Base-by-base conservation (phyloP, 2,329 filamentous ascomycete genomes). In the Pseudogymnoascus sp. region DNA sequence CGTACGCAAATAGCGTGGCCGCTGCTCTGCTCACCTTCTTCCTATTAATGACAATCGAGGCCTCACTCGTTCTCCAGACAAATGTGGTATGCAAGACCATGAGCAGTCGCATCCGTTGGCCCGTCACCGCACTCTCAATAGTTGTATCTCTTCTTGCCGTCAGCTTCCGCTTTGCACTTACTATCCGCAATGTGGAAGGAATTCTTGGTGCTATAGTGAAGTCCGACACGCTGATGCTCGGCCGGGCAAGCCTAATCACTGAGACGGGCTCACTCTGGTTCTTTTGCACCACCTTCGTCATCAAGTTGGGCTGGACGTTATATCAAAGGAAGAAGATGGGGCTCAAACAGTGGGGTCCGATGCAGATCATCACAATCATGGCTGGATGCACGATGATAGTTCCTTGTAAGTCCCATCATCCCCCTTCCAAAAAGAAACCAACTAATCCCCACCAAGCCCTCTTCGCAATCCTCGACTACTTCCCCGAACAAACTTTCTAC, bases 361-460 rank as follows among this genome's bases (percentile, higher is more conserved):
- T 89, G 79, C 84, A 87, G 68, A 81, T 87, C 63, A 83, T 89
- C 65, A 87, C 87, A 71, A 81, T 88, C 69, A 87, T 88, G 81
- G 83, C 84, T 59, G 85, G 83, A 66, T 86, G 88, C 74, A 88
- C 86, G 1, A 79, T 89, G 78, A 70, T 86, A 36, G 77, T 89
- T 66, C 87, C 87, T 71, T 81, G 86, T 87, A 77, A 74, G 78
- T 67, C 21, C 28, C 21, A 23, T 11, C 10, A 36, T n/a, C 25
- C 70, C 12, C 38, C n/a, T 38, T 31, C n/a, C 50, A 21, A 21
- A 61, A 53, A 53, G 42, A 23, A 37, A 59, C 62, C 61, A 62
- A 60, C 65, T 69, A 60, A 66, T 25, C 42, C 60, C 60, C 12
- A 59, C 5, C 37, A 11, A 89, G 86, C 82, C 23, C 76, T 88